A percentile compares a stretch with the other conserved stretches of the same genome.
These are phyloP conservation scores for Zizania palustris DNA, from an alignment of 202 grass and related monocot species.

Conservation along the genomic window DNA sequence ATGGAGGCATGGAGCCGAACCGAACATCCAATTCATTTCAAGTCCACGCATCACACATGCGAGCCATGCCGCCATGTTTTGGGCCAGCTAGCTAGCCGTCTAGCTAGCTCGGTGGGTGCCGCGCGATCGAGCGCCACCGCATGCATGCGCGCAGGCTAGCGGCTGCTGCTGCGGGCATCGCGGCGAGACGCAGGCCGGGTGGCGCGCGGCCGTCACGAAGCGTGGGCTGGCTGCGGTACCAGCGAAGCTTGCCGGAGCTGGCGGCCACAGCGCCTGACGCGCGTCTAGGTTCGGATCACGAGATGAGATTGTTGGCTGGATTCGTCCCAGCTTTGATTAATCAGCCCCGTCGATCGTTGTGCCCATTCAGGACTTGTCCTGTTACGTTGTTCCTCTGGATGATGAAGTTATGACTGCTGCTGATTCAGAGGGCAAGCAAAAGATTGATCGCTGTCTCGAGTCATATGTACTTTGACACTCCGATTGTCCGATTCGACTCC, in stretches of 20 bases:
- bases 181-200: neutral
- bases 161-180: neutral
- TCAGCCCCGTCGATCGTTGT: neutral
- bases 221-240: neutral
- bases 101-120: too few species aligned
- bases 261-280: constrained; percentile 1
- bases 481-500: neutral
- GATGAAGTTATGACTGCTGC: constrained; percentile 11
- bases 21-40: neutral
- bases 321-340: neutral
- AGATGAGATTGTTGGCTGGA: neutral
- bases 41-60: constrained; percentile 25
- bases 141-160: neutral
- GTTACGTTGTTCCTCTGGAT: neutral
- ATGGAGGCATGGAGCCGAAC: neutral
- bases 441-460: neutral
- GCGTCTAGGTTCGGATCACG: neutral
- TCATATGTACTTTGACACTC: neutral
- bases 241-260: constrained; percentile 31
- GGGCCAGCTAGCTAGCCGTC: neutral
- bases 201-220: neutral
- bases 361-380: neutral
- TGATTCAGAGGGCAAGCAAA: neutral
- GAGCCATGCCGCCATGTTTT: constrained; percentile 16
- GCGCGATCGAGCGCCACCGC: too few species aligned